These are phyloP conservation scores for Camellia granthamiana DNA, from an alignment of 148 eudicot genomes.

Conservation along the genomic window DNA sequence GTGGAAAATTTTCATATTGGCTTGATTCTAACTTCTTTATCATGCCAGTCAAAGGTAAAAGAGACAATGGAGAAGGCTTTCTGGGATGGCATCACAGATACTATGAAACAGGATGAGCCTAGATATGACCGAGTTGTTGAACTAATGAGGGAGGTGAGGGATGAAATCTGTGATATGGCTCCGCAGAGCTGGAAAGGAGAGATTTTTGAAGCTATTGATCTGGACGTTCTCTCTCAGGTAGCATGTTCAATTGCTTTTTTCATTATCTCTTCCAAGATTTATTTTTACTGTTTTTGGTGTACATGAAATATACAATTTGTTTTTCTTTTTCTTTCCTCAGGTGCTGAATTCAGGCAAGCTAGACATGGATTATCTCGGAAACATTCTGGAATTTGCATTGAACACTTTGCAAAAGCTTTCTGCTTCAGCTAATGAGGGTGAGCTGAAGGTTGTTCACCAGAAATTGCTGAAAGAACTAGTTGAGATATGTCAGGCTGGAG, in stretches of 20 bases:
- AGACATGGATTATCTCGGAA: conserved; percentile 75
- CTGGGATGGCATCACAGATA: conserved; percentile 82
- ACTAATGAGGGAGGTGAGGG: conserved; percentile 85
- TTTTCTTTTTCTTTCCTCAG: conserved; percentile 27
- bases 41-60: conserved; percentile 49
- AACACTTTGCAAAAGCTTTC: conserved; percentile 73
- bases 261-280: neutral
- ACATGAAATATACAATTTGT: neutral
- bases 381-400: conserved; percentile 65
- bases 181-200: conserved; percentile 81
- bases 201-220: conserved; percentile 64
- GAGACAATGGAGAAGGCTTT: conserved; percentile 88
- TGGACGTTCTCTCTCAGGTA: conserved; percentile 79
- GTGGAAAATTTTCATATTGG: neutral
- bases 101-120: conserved; percentile 67
- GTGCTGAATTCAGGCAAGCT: conserved; percentile 57
- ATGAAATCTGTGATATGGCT: conserved; percentile 82
- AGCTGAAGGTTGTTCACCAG: conserved; percentile 58
- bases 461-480: conserved; percentile 55
- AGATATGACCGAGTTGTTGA: conserved; percentile 72
- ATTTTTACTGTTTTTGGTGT: neutral
- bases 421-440: conserved; percentile 77
- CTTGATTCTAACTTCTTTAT: conserved; percentile 6
- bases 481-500: conserved; percentile 47
- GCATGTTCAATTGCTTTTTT: conserved; percentile 9